phyloP scores from a whole-genome alignment of 108 stramenopile genomes.

The Bacterosira constricta region DNA sequence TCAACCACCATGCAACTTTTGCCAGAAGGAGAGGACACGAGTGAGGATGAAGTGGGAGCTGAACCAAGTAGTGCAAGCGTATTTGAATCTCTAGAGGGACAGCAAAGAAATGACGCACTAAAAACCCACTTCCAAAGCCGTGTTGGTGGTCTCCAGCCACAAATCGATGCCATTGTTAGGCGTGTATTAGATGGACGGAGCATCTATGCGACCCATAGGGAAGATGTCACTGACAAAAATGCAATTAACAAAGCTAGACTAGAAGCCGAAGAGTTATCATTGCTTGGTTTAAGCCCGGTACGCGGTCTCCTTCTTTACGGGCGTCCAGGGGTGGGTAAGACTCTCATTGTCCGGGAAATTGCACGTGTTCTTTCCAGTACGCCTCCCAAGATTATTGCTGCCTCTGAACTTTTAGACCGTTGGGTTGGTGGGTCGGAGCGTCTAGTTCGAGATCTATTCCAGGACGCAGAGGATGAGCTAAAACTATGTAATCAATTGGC shows the following conservation, averaged over 20 bases:
- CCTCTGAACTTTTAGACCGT: constrained; percentile 95
- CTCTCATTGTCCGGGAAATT: constrained; percentile 73
- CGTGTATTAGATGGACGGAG: constrained; percentile 74
- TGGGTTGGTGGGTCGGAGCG: constrained; percentile 97
- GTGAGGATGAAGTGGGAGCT: background rate
- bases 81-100: constrained; percentile 50
- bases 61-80: constrained; percentile 3
- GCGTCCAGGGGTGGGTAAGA: constrained; percentile 79
- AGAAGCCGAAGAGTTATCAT: constrained; percentile 74
- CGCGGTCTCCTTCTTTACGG: constrained; percentile 85
- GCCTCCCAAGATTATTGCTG: constrained; percentile 92
- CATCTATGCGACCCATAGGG: constrained; percentile 45
- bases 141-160: constrained; percentile 71
- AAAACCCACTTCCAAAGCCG: constrained; percentile 52
- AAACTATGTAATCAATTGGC: constrained; percentile 22
- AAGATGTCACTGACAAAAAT: background rate
- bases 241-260: constrained; percentile 46
- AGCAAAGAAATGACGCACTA: constrained; percentile 69
- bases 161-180: constrained; percentile 82
- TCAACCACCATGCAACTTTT: constrained; percentile 20
- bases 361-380: constrained; percentile 81
- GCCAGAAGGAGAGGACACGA: constrained; percentile 14
- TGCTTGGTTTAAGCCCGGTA: constrained; percentile 83
- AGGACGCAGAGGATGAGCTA: constrained; percentile 89
- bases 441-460: constrained; percentile 91